Base-by-base conservation (phyloP, 163 green algal species). In the Botryococcus braunii region DNA sequence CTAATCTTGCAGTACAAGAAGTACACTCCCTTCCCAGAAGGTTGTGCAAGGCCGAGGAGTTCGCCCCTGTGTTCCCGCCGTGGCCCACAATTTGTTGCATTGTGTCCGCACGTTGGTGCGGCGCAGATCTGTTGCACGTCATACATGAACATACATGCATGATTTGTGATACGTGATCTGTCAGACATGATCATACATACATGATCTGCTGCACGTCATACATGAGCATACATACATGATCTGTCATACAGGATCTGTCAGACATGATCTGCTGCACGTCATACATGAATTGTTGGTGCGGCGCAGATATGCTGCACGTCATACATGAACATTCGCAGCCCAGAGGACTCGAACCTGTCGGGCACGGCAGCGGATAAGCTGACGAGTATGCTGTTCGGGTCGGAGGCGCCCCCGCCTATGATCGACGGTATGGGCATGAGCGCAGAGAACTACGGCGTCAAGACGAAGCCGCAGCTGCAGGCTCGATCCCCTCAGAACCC, bases 401-500 rank as follows among this genome's bases (percentile, higher is more conserved):
- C 55, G 6, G 32, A 70, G 55, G 65, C 66, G 29, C 49, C 3
- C 34, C n/a, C 62, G 31, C 29, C 62, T 56, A 1, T 68, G 17
- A 31, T 32, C 23, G 52, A 59, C 5, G 32, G 50, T 27, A 56
- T 17, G 6, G 8, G 31, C 39, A 48, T 29, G 31, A 2, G 40
- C 35, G 13, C n/a, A n/a, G n/a, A n/a, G n/a, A 86, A 91, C 69
- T 67, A 81, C 6, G 83, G 89, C 39, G 74, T 92, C 2, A 98
- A 97, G 81, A 98, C 93, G 41, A 94, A 92, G 73, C 93, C 85
- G 36, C 91, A 97, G 81, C 85, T 96, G 49, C 55, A 85, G 8
- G 84, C 92, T 21, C n/a, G n/a, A n/a, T n/a, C n/a, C n/a, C n/a
- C n/a, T n/a, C n/a, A n/a, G n/a, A n/a, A n/a, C n/a, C n/a, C n/a